Base-by-base conservation (phyloP, 306 rosid genomes). In the Morella rubra region DNA sequence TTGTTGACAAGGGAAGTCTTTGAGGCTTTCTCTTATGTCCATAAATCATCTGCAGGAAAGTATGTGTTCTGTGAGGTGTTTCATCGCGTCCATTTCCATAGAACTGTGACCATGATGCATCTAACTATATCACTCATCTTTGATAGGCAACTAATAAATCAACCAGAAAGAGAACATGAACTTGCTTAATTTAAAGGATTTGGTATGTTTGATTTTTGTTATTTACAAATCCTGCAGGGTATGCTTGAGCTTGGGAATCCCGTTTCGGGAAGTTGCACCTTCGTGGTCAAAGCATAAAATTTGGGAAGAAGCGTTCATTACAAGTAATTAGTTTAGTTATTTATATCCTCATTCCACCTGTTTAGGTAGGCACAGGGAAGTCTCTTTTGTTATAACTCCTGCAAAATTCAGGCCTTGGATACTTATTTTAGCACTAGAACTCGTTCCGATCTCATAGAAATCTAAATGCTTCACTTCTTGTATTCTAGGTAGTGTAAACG, bases 231-330 rank as follows among this genome's bases (percentile, higher is more conserved):
- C 69, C 12, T 75, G 67, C 86, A 89, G 99, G 67, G 82, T 87
- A 49, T 95, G 99, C 87, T 81, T 81, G 53, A 78, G 79, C 80
- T 88, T 85, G 55, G 93, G 92, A 75, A 95, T 95, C 80, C 76
- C 96, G 66, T 82, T 92, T 81, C 91, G 80, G 45, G 97, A 90
- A 86, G 93, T 89, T 77, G 87, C 97, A 37, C 97, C 97, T 47
- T 79, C 81, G 13, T 95, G 97, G 97, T 92, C 97, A 72, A 79
- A 81, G 71, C 88, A 47, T 78, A 91, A 88, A 64, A 40, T 75
- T 55, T 95, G 93, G 99, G 91, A 86, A 81, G 97, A 92, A 82
- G 97, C 96, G 46, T 95, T 92, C 84, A 75, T 95, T 80, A 86
- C 99, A 79, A 92, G 99, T 95, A 95, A 71, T 13, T 32, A 32